Evolutionary conservation across 2,329 filamentous ascomycete genomes (phyloP).

Genomic region (Alternaria arborescens): DNA sequence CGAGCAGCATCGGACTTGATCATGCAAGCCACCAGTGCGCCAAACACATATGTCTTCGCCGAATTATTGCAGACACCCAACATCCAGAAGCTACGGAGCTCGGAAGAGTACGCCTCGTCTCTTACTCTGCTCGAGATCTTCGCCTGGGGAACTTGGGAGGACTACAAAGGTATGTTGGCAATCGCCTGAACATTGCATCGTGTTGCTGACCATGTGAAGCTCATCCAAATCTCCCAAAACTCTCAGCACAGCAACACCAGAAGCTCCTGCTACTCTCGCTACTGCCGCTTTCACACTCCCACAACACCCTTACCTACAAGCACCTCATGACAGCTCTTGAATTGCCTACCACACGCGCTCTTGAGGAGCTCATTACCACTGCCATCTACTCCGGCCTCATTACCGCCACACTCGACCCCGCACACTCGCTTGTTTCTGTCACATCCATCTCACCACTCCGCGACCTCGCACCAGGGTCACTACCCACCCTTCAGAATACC

Average conservation of each 20-base stretch:
- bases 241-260: conserved; percentile 75
- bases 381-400: conserved; percentile 88
- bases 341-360: conserved; percentile 71
- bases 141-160: conserved; percentile 86
- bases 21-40: conserved; percentile 84
- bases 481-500: conserved; percentile 72
- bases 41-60: conserved; percentile 90
- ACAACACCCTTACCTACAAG: conserved; percentile 72
- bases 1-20: conserved; percentile 87
- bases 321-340: conserved; percentile 72
- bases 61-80: conserved; percentile 86
- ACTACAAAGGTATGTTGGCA: conserved; percentile 68
- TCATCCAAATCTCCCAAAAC: conserved; percentile 69
- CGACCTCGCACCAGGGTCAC: conserved; percentile 78
- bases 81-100: conserved; percentile 74
- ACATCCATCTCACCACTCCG: conserved; percentile 84
- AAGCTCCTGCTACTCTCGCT: conserved; percentile 94
- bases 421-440: conserved; percentile 76
- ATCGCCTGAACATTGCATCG: background rate
- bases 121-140: conserved; percentile 85
- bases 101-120: conserved; percentile 69
- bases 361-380: conserved; percentile 87
- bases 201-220: conserved; percentile 19
- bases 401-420: conserved; percentile 82
- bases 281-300: conserved; percentile 77